Conservation (phyloP, 2,329 filamentous ascomycete species). For the Aureobasidium sp. region DNA sequence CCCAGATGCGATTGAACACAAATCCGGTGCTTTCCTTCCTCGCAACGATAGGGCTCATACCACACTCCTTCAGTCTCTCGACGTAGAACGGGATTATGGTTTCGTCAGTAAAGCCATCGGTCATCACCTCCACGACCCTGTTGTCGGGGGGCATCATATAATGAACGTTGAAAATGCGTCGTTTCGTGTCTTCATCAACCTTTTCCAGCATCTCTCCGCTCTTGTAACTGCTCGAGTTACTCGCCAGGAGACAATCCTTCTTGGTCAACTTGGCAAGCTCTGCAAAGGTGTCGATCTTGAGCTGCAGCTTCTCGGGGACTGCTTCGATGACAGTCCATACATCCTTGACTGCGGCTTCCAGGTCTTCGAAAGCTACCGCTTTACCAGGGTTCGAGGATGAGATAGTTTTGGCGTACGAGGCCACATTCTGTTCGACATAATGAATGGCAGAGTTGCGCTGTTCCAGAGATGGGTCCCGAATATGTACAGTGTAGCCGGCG, state of each 20-base stretch:
- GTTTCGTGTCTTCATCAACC: constrained; percentile 31
- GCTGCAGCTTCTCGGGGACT: constrained; percentile 42
- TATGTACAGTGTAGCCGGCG: constrained; percentile 35
- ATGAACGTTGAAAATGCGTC: constrained; percentile 43
- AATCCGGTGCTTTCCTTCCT: constrained; percentile 42
- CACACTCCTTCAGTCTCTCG: constrained; percentile 33
- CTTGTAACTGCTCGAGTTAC: constrained; percentile 47
- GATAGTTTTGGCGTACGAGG: constrained; percentile 13
- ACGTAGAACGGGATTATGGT: constrained; percentile 41
- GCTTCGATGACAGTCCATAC: constrained; percentile 50
- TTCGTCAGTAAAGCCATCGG: constrained; percentile 36
- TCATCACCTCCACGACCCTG: constrained; percentile 46
- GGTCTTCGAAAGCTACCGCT: constrained; percentile 28
- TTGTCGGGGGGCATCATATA: constrained; percentile 42
- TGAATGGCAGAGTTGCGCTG: constrained; percentile 31
- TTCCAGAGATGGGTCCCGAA: constrained; percentile 36
- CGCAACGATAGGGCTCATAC: constrained; percentile 36
- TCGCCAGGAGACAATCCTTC: constrained; percentile 41
- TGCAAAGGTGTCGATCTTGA: constrained; percentile 43
- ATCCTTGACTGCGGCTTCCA: constrained; percentile 34
- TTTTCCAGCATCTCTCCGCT: constrained; percentile 41
- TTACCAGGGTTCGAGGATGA: constrained; percentile 21
- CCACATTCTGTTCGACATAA: constrained; percentile 34
- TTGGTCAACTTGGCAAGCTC: constrained; percentile 38
- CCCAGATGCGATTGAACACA: constrained; percentile 51